A percentile compares a stretch with the other conserved stretches of the same genome.
Conservation (phyloP, 345 rosid genomes). For the Rubroshorea leprosula region DNA sequence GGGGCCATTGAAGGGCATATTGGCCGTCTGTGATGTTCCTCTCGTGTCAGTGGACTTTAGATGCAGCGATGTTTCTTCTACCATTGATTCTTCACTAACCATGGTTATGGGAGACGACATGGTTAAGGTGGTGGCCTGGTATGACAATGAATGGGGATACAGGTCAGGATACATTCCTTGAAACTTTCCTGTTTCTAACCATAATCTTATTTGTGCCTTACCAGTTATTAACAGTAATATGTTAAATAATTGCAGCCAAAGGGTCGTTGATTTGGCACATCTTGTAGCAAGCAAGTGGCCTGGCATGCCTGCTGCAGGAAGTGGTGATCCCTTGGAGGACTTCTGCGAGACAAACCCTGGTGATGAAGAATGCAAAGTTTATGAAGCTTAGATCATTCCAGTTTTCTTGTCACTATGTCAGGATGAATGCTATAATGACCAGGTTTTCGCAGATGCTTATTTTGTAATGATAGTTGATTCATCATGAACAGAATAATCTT, state of each 20-base stretch:
- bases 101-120: slow-evolving; percentile 99
- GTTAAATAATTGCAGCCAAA: slow-evolving; percentile 51
- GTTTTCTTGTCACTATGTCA: too few relatives aligned
- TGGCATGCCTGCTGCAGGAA: slow-evolving; percentile 46
- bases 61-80: slow-evolving; percentile 87
- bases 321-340: slow-evolving; percentile 91
- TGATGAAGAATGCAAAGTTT: slow-evolving; percentile 90
- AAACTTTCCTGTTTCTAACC: too few relatives aligned
- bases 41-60: slow-evolving; percentile 91
- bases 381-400: slow-evolving; percentile 46
- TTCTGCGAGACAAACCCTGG: slow-evolving; percentile 88
- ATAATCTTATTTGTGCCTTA: too few relatives aligned
- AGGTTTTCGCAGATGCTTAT: too few relatives aligned
- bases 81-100: slow-evolving; percentile 86
- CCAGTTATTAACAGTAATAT: too few relatives aligned
- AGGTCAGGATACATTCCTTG: too few relatives aligned
- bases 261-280: slow-evolving; percentile 96
- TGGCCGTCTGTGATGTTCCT: slow-evolving; percentile 83
- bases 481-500: too few relatives aligned
- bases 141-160: slow-evolving; percentile 99
- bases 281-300: slow-evolving; percentile 87
- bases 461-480: too few relatives aligned
- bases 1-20: slow-evolving; percentile 78
- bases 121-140: slow-evolving; percentile 98
- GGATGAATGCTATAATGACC: too few relatives aligned